Percentiles rank a stretch among this genome's conserved stretches.
phyloP scores from a whole-genome alignment of 1,284 basidiomycete species.

The Fomes fomentarius region DNA sequence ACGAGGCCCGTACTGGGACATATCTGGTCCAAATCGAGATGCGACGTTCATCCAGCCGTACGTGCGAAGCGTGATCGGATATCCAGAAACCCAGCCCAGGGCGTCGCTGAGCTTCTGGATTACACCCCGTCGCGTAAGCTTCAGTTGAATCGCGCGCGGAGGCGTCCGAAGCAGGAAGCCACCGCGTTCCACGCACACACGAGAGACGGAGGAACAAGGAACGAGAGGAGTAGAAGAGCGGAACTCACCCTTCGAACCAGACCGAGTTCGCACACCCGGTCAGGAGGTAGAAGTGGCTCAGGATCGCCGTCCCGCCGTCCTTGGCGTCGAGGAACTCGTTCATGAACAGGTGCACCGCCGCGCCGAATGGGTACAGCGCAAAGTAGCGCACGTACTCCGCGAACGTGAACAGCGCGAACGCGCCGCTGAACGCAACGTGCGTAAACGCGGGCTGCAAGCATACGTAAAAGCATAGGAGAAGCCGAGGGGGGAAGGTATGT shows the following conservation, averaged over 20 bases:
- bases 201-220: not conserved
- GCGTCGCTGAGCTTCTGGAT: too few species aligned
- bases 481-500: too few species aligned
- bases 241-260: constrained; percentile 91
- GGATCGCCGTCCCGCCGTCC: constrained; percentile 94
- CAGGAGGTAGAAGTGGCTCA: constrained; percentile 96
- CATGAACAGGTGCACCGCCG: constrained; percentile 93
- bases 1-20: too few species aligned
- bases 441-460: constrained; percentile 88
- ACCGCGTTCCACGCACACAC: not conserved
- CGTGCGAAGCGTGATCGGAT: too few species aligned
- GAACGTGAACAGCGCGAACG: constrained; percentile 94
- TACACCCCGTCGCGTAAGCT: too few species aligned
- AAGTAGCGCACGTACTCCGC: constrained; percentile 97
- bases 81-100: too few species aligned
- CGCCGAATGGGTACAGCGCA: constrained; percentile 96
- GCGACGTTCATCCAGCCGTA: too few species aligned
- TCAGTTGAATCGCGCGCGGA: too few species aligned
- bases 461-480: constrained; percentile 7
- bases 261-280: constrained; percentile 93
- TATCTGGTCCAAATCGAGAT: too few species aligned
- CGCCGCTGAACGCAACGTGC: constrained; percentile 91
- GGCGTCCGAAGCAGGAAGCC: too few species aligned
- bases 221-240: constrained; percentile 4
- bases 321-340: constrained; percentile 96